A percentile compares a stretch with the other conserved stretches of the same genome.
phyloP scores from a whole-genome alignment of 2,329 filamentous ascomycete genomes.

The Cladosporium sp. region DNA sequence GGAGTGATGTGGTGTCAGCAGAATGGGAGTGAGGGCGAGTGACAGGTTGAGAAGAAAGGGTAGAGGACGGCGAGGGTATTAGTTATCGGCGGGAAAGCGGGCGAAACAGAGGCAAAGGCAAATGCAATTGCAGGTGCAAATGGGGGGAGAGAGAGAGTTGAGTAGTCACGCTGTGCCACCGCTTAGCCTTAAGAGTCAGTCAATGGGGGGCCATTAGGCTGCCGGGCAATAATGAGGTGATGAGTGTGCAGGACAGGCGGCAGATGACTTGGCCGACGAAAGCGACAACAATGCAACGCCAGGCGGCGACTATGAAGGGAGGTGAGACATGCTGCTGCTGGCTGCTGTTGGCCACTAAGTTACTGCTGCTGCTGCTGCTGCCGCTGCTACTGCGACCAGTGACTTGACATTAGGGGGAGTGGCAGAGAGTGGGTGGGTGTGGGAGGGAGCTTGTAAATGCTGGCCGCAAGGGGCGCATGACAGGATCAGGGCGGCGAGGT shows the following conservation, averaged over 20 bases:
- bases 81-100: conserved; percentile 1
- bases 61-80: not conserved
- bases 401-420: too few species aligned
- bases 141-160: not conserved
- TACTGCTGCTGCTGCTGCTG: not conserved
- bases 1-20: conserved; percentile 8
- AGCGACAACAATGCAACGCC: conserved; percentile 2
- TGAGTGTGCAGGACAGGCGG: not conserved
- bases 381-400: not conserved
- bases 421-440: too few species aligned
- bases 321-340: conserved; percentile 12
- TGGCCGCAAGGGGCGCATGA: conserved; percentile 15
- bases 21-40: not conserved
- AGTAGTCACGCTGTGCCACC: conserved; percentile 11
- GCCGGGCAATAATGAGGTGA: conserved; percentile 1
- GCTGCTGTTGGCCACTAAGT: not conserved
- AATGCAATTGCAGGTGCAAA: not conserved
- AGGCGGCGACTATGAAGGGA: conserved; percentile 8
- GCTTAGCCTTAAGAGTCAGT: conserved; percentile 13
- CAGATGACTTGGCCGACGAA: conserved; percentile 11
- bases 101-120: conserved; percentile 10
- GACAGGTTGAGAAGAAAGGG: not conserved
- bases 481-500: not conserved
- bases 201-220: conserved; percentile 11
- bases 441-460: not conserved